These are phyloP conservation scores for Schizochytrium sp. DNA, from an alignment of 108 stramenopile species.

Conservation along the genomic window DNA sequence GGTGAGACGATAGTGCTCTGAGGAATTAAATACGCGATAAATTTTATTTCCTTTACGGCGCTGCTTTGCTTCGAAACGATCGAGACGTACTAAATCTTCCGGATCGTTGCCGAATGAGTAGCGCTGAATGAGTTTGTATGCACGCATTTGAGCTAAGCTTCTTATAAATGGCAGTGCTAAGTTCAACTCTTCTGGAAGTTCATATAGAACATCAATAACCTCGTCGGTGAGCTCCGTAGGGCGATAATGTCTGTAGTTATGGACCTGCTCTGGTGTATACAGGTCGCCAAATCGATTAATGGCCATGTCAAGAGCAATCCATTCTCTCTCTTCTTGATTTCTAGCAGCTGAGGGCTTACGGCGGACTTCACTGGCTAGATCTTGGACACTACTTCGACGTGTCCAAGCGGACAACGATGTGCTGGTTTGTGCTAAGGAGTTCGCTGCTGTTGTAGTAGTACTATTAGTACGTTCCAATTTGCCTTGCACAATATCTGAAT, in stretches of 20 bases:
- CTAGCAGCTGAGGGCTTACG: background rate
- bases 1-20: constrained; percentile 25
- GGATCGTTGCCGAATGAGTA: constrained; percentile 44
- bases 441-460: background rate
- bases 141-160: background rate
- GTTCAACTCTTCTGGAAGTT: constrained; percentile 46
- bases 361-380: constrained; percentile 19
- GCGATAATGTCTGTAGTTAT: background rate
- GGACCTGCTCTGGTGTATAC: background rate
- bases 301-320: constrained; percentile 54
- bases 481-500: background rate
- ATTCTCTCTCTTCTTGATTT: constrained; percentile 50
- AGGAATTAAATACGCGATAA: constrained; percentile 38
- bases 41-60: background rate
- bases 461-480: background rate
- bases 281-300: constrained; percentile 13
- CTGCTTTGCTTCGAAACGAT: constrained; percentile 19
- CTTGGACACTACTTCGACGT: background rate
- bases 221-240: constrained; percentile 26
- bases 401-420: background rate
- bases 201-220: constrained; percentile 40
- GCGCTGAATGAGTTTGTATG: constrained; percentile 36
- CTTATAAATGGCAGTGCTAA: constrained; percentile 12
- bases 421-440: too few species aligned
- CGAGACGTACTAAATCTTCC: background rate